Base-by-base conservation (phyloP, 1,284 basidiomycete species). In the Moesziomyces globuligerus region DNA sequence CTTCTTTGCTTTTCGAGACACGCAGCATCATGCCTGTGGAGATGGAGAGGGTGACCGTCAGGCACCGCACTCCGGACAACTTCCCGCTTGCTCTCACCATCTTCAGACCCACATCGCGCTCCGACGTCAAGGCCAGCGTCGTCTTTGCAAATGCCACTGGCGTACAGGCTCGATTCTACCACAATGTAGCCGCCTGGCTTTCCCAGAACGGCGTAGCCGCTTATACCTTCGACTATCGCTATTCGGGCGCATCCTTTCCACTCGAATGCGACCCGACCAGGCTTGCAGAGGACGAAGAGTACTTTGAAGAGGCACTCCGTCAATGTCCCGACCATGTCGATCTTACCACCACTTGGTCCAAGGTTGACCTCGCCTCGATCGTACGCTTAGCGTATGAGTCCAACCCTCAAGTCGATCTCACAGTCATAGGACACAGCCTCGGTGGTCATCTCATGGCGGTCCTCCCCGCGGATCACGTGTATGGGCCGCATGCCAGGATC, bases 221-320 rank as follows among this genome's bases (percentile, higher is more conserved):
- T 13, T 70, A 61, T 37, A 78, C 76, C 0, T 74, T 76, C 48
- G 76, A 78, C 67, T 78, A 72, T 21, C 64, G 74, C 37, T 78
- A 52, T 34, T 66, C 67, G 1, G 76, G 76, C 7, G 48, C 53
- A 6, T 74, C 72, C 7, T 74, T 78, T 29, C 76, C 76, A 8
- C 49, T 56, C 21, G 56, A 72, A 18, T 47, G 25, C n/a, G 65
- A 62, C n/a, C 48, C 68, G 4, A 39, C 25, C 11, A 69, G 56
- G 40, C 62, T 78, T 7, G 55, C 66, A 9, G 50, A 65, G 29
- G 70, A 73, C 46, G 59, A 70, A 26, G 67, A 78, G 15, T 64
- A 67, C 44, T 67, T 74, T 23, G 54, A 76, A 37, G 36, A 53
- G 11, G 71, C 75, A 1, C 42, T 78, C 26, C 56, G 55, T 18